Evolutionary conservation across 2,329 filamentous ascomycete genomes (phyloP), one percentile per base, ranked within the genome.

Genomic region (Talaromyces amestolkiae): DNA sequence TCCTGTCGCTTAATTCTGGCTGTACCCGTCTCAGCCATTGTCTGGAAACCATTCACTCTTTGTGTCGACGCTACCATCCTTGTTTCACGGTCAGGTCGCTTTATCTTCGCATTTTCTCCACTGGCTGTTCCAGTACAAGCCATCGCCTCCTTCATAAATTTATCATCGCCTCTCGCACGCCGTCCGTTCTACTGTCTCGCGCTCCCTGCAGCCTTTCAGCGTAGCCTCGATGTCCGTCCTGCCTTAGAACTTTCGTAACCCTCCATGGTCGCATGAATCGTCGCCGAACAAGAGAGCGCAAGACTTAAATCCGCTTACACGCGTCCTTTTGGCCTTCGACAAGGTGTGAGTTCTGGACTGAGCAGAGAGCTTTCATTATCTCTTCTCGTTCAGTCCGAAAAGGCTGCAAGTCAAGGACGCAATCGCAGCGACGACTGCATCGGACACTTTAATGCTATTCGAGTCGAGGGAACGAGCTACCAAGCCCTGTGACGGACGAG

Each of bases 391-490:
- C 31, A 56, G 31, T 35, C 31, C 17, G 31, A 35, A 54, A 54
- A 54, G 31, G 7, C 35, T 27, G 7, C 19, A n/a, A 63, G 51
- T 13, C 51, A 56, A 53, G 35, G 27, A 63, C 31, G 39, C 15
- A 45, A 35, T 24, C 41, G 47, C 47, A 63, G 49, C 22, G 37
- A 45, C 27, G 39, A 35, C 53, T 24, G 31, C 33, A 47, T 47
- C 31, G n/a, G 61, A 63, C 51, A 47, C 24, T 43, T 63, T 56
- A 39, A 63, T 63, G 61, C 37, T n/a, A 64, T 49, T 51, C 43
- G 31, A 73, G 70, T 71, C 73, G 70, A 72, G 71, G 69, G 69
- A 68, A 67, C 59, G 33, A 58, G 65, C 58, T 64, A 56, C 69
- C 45, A 64, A 68, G 63, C 33, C 19, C 19, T 56, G 49, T 63